A percentile compares a stretch with the other conserved stretches of the same genome.
Evolutionary conservation across 2,329 filamentous ascomycete species (phyloP).

Genomic region (Cadophora malorum): DNA sequence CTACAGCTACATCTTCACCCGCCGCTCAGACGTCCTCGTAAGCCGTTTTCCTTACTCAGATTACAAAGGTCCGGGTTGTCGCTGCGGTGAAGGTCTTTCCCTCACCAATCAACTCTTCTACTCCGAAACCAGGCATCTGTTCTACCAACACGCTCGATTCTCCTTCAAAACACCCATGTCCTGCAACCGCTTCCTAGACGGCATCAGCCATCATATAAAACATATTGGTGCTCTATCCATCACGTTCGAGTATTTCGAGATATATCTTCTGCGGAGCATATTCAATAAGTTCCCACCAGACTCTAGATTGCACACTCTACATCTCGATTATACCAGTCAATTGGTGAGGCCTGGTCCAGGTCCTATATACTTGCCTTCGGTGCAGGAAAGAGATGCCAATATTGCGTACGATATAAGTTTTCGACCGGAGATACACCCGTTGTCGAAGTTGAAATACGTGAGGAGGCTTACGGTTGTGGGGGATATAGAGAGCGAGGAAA

Average conservation of each 20-base stretch:
- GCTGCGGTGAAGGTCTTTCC: conserved; percentile 30
- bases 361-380: conserved; percentile 12
- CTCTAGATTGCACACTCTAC: conserved; percentile 10
- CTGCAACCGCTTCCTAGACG: conserved; percentile 19
- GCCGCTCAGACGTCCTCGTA: not conserved
- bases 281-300: not conserved
- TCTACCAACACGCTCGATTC: conserved; percentile 28
- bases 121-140: conserved; percentile 25
- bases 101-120: conserved; percentile 27
- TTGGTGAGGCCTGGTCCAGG: not conserved
- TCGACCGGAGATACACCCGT: conserved; percentile 21
- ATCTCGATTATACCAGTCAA: conserved; percentile 8
- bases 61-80: conserved; percentile 19
- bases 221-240: conserved; percentile 21
- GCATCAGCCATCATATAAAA: conserved; percentile 15
- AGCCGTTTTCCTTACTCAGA: not conserved
- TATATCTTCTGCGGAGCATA: conserved; percentile 13
- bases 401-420: conserved; percentile 22
- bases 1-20: conserved; percentile 29
- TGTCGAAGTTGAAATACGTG: conserved; percentile 25
- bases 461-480: conserved; percentile 24
- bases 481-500: conserved; percentile 6
- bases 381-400: not conserved
- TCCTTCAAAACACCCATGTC: conserved; percentile 18
- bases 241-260: not conserved